Percentiles rank a stretch among this genome's conserved stretches.
These are phyloP conservation scores for Smallanthus sonchifolius DNA, from an alignment of 129 eudicot species.

Conservation along the genomic window DNA sequence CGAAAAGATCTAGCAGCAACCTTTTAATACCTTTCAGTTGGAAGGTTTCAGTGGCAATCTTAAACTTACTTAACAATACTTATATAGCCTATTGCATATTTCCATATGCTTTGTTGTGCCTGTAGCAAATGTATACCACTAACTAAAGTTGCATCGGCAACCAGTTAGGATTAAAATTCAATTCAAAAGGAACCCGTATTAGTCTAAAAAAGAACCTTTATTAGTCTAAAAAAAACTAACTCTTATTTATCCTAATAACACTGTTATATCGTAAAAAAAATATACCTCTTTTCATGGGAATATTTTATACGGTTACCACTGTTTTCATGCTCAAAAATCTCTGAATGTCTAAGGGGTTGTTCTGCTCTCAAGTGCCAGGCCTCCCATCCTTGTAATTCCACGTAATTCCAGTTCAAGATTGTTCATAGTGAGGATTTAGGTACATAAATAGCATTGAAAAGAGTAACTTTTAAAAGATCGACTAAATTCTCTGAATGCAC, in stretches of 20 bases:
- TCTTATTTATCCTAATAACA: not conserved
- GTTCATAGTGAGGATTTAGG: slow-evolving; percentile 13
- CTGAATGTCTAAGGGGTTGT: slow-evolving; percentile 27
- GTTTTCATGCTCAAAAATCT: slow-evolving; percentile 39
- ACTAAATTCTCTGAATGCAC: no score
- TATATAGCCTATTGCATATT: no score
- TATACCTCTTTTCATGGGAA: slow-evolving; percentile 52
- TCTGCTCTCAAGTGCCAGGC: slow-evolving; percentile 37
- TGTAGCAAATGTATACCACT: no score
- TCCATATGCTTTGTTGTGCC: no score
- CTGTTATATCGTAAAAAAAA: slow-evolving; percentile 1
- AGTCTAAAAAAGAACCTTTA: slow-evolving; percentile 34
- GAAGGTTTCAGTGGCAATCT: no score
- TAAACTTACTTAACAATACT: no score
- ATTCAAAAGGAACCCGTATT: no score
- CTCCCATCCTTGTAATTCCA: slow-evolving; percentile 33
- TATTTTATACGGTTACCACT: slow-evolving; percentile 34
- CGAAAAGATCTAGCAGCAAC: no score
- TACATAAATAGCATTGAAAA: not conserved
- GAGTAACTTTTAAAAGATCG: not conserved
- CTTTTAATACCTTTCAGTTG: no score
- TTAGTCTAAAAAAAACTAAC: not conserved
- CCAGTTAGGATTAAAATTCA: no score
- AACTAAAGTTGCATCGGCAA: no score
- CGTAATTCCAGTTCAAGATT: slow-evolving; percentile 36